Base-by-base conservation (phyloP, 805 yeast genomes). In the Yarrowia deformans region DNA sequence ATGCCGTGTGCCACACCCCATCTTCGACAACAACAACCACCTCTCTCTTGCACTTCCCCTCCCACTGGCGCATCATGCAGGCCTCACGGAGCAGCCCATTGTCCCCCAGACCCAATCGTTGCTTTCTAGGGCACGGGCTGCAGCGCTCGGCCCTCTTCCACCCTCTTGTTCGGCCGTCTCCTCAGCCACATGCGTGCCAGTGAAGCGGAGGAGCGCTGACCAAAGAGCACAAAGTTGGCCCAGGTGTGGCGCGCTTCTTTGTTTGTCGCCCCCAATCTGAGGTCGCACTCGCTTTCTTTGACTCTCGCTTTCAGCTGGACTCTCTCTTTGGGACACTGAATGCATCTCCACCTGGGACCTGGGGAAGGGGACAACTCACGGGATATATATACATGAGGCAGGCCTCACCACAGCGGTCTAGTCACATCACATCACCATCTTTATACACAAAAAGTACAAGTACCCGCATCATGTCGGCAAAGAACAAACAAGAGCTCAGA, bases 1-100 rank as follows among this genome's bases (percentile, higher is more conserved):
- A n/a, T n/a, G n/a, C n/a, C 29, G 29, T 2, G 3, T 23, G 54
- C 34, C 54, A 29, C 54, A 29, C 18, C 12, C 32, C 32, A 1
- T 8, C 19, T 23, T 10, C 39, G 7, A 35, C 29, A 23, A 23
- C n/a, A n/a, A n/a, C n/a, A 23, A 23, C 29, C 29, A 23, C 29
- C 29, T 23, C n/a, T n/a, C n/a, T 23, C 29, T 23, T 23, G 49
- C 29, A 10, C 54, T 14, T 32, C 55, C 55, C 55, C 55, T 32
- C 55, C 12, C 55, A 23, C 29, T 23, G 29, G 29, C 29, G 37
- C 19, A 10, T 32, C 13, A 34, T 50, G 56, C 56, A 50, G 55
- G 56, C 56, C 56, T 50, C 56, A 50, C 40, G 55, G 39, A 18
- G 14, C 35, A 29, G 18, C 35, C 40, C 56, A 34, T 50, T 50